Evolutionary conservation across 176 grass and related monocot genomes (phyloP).

Genomic region (Lolium perenne): DNA sequence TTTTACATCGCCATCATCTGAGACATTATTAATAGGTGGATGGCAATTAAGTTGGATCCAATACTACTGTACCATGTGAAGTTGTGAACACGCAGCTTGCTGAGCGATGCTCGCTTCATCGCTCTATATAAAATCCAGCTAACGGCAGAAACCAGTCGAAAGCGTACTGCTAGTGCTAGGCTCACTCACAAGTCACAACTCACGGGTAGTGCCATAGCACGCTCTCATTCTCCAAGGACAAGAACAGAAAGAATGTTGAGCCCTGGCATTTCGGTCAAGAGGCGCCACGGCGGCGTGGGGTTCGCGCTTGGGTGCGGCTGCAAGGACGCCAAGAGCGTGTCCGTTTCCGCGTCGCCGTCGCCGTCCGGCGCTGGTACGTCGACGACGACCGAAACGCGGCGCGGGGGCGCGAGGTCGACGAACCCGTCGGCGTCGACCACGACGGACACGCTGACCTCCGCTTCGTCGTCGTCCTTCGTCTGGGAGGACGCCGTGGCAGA

Average conservation of each 20-base stretch:
- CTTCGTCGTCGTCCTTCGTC: slow-evolving; percentile 49
- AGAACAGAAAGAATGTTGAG: slow-evolving; percentile 39
- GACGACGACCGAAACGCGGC: slow-evolving; percentile 24
- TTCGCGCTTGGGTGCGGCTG: slow-evolving; percentile 62
- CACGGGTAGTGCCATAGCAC: no score
- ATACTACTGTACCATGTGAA: background rate
- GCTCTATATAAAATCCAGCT: slow-evolving; percentile 32
- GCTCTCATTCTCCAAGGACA: background rate
- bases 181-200: no score
- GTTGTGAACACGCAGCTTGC: background rate
- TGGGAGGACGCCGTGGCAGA: slow-evolving; percentile 52
- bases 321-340: slow-evolving; percentile 71
- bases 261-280: slow-evolving; percentile 30
- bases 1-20: no score
- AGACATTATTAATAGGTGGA: no score
- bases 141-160: background rate
- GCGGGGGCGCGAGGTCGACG: slow-evolving; percentile 24
- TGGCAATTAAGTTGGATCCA: background rate
- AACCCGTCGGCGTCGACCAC: slow-evolving; percentile 47
- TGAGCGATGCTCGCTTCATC: background rate
- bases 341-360: slow-evolving; percentile 44
- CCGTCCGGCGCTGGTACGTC: slow-evolving; percentile 26
- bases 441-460: slow-evolving; percentile 42
- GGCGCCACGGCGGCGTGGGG: slow-evolving; percentile 37
- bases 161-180: no score